These are phyloP conservation scores for Strombidium stylifer DNA, from an alignment of 73 alveolate species.

Conservation along the genomic window DNA sequence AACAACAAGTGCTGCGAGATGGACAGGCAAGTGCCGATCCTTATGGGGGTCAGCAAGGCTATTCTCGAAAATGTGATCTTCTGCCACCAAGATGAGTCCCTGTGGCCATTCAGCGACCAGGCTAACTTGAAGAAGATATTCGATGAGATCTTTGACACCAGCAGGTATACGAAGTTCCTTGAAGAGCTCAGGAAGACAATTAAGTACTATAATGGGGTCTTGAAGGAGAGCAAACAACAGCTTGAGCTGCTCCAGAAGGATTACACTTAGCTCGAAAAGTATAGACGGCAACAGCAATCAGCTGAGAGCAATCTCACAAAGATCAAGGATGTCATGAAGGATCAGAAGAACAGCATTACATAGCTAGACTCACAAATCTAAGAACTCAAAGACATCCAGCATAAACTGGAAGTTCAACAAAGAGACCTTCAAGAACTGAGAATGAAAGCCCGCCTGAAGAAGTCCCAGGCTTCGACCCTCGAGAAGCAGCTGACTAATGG, in stretches of 20 bases:
- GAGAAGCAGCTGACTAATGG: too few relatives aligned
- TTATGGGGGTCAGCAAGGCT: slow-evolving; percentile 90
- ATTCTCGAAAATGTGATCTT: slow-evolving; percentile 92
- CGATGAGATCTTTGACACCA: slow-evolving; percentile 96
- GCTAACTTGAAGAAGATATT: slow-evolving; percentile 91
- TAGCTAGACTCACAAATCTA: slow-evolving; percentile 53
- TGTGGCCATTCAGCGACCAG: slow-evolving; percentile 96
- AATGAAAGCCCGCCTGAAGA: too few relatives aligned
- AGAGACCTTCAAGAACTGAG: too few relatives aligned
- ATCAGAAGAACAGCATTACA: slow-evolving; percentile 47
- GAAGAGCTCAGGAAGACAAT: slow-evolving; percentile 68
- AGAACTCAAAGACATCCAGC: slow-evolving; percentile 37
- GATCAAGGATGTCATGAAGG: slow-evolving; percentile 48
- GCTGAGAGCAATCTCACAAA: slow-evolving; percentile 55
- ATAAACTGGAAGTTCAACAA: background rate
- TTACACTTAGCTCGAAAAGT: slow-evolving; percentile 66
- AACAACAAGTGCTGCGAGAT: slow-evolving; percentile 88
- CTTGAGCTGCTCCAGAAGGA: slow-evolving; percentile 77
- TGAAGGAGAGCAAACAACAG: slow-evolving; percentile 67
- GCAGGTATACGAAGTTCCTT: slow-evolving; percentile 82
- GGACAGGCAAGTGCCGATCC: slow-evolving; percentile 86
- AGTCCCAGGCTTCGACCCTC: too few relatives aligned
- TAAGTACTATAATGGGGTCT: slow-evolving; percentile 68
- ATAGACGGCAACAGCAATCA: slow-evolving; percentile 48
- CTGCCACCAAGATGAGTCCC: slow-evolving; percentile 96